These are phyloP conservation scores for Oryza coarctata DNA, from an alignment of 176 grass and related monocot genomes.

Conservation along the genomic window DNA sequence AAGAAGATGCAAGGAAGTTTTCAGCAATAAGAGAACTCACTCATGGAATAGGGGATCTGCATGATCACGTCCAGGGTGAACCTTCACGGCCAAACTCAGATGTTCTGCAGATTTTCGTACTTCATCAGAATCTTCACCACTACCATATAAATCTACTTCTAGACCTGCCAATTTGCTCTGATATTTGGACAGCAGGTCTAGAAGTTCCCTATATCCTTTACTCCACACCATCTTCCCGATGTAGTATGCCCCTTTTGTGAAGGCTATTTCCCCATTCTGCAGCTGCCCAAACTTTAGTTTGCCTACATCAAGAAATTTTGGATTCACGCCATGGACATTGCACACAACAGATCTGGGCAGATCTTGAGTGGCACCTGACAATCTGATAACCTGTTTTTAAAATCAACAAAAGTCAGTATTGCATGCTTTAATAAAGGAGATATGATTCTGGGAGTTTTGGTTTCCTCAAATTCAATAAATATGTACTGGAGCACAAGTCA, in stretches of 20 bases:
- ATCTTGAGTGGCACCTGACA: slow-evolving; percentile 91
- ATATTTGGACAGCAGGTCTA: slow-evolving; percentile 76
- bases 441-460: background rate
- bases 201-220: slow-evolving; percentile 93
- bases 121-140: slow-evolving; percentile 83
- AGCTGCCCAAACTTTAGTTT: slow-evolving; percentile 70
- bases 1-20: background rate
- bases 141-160: slow-evolving; percentile 88
- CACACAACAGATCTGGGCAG: slow-evolving; percentile 77
- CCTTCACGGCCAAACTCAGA: slow-evolving; percentile 68
- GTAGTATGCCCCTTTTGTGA: slow-evolving; percentile 79
- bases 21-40: slow-evolving; percentile 56
- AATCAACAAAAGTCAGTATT: background rate
- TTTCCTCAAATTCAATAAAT: slow-evolving; percentile 22
- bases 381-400: slow-evolving; percentile 72
- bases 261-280: slow-evolving; percentile 72
- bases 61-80: slow-evolving; percentile 85
- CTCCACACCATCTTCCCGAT: slow-evolving; percentile 99
- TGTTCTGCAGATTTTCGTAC: slow-evolving; percentile 56
- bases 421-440: background rate
- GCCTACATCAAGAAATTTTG: slow-evolving; percentile 90
- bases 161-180: slow-evolving; percentile 66
- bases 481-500: background rate
- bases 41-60: slow-evolving; percentile 84
- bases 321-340: slow-evolving; percentile 98